A percentile compares a stretch with the other conserved stretches of the same genome.
Conservation (phyloP, 768 basidiomycete species). For the Chalciporus sphaerocephalus region DNA sequence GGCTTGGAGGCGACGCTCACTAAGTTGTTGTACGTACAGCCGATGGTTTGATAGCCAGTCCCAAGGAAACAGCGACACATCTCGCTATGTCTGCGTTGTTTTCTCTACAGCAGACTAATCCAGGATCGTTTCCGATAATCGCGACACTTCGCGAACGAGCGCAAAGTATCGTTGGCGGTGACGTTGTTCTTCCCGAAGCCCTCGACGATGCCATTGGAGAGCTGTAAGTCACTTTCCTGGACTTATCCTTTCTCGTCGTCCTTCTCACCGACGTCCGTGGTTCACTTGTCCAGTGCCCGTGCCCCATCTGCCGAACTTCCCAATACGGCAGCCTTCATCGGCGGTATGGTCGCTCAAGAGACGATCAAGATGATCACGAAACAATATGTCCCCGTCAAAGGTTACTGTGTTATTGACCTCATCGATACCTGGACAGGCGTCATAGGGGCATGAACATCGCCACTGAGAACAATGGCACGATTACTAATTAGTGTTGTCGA, state of each 20-base stretch:
- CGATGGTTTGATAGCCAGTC: conserved; percentile 35
- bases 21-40: conserved; percentile 31
- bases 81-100: conserved; percentile 66
- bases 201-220: conserved; percentile 67
- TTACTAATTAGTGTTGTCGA: too few species aligned
- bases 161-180: conserved; percentile 46
- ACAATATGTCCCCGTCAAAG: conserved; percentile 90
- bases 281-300: conserved; percentile 50
- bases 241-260: not conserved
- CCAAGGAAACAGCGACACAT: conserved; percentile 64
- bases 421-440: conserved; percentile 73
- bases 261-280: conserved; percentile 1
- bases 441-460: conserved; percentile 29
- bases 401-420: conserved; percentile 81
- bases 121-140: conserved; percentile 37
- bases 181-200: conserved; percentile 48
- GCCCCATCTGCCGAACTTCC: conserved; percentile 83
- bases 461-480: not conserved
- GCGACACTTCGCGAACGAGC: conserved; percentile 54
- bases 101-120: conserved; percentile 25
- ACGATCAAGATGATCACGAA: conserved; percentile 95
- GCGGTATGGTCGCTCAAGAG: conserved; percentile 93
- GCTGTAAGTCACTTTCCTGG: conserved; percentile 57
- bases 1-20: not conserved
- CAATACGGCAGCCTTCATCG: conserved; percentile 89